Evolutionary conservation across 78 protist species (phyloP), one percentile per base, ranked within the genome.

Genomic region (Dictyostelium brefeldianum): DNA sequence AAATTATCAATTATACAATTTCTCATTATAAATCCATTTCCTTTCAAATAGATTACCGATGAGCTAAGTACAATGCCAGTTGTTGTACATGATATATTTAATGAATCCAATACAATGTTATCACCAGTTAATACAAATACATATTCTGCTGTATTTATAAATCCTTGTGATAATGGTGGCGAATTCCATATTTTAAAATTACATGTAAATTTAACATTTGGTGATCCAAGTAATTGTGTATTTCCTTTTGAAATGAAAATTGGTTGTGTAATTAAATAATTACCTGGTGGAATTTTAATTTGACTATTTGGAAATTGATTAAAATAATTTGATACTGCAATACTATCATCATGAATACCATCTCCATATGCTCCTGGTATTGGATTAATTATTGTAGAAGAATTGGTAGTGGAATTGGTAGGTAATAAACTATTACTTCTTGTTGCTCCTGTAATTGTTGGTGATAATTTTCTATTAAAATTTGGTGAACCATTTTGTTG

Each of bases 341-440:
- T 4, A 3, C 84, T 77, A 77, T 87, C 93, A 87, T 87, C 93
- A 64, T 77, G 83, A 29, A 87, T 31, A 31, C 93, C 93, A 87
- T 87, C 93, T 18, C 85, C 93, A 87, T 77, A 62, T 48, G 93
- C 93, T 48, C 93, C 93, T 10, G 84, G 84, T 4, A 87, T 87
- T 77, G 75, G 83, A 74, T n/a, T 36, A 22, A 51, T 20, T 36
- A 9, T n/a, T 59, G 31, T 59, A 22, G 62, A 17, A 53, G 0
- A 15, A n/a, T 36, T 69, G 48, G 47, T 36, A 5, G 70, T 62
- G 57, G 8, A 14, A 6, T 10, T 51, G 9, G 67, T 18, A 14
- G 67, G 69, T 31, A 12, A 29, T 18, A 2, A 20, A 17, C 70
- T 48, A 48, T 53, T 47, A 8, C 9, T 47, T 46, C 17, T 47